These are phyloP conservation scores for Ailanthus altissimus DNA, from an alignment of 345 rosid genomes.

Conservation along the genomic window DNA sequence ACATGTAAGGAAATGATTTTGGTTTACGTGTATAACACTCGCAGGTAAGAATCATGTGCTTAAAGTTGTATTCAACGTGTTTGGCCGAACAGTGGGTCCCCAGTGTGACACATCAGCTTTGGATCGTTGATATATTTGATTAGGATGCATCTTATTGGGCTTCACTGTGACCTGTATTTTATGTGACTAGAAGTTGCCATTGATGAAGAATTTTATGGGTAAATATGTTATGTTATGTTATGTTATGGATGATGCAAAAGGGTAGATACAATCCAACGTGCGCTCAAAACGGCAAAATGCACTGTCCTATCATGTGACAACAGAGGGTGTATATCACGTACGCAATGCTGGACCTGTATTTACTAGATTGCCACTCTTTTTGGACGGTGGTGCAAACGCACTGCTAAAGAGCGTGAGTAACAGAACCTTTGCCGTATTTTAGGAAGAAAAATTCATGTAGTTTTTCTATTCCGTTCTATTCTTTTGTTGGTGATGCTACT, in stretches of 20 bases:
- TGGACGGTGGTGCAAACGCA: slow-evolving; percentile 3
- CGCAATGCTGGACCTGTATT: not conserved
- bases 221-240: not conserved
- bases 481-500: not conserved
- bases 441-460: not conserved
- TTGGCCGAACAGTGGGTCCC: not conserved
- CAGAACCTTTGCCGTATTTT: not conserved
- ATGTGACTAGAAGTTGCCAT: not conserved
- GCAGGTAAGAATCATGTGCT: not conserved
- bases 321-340: not conserved
- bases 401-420: slow-evolving; percentile 2
- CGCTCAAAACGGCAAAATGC: slow-evolving; percentile 10
- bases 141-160: not conserved
- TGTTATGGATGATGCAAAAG: not conserved
- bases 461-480: not conserved
- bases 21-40: not conserved
- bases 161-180: slow-evolving; percentile 14
- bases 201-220: not conserved
- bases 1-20: not conserved
- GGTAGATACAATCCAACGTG: slow-evolving; percentile 15
- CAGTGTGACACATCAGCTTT: not conserved
- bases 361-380: slow-evolving; percentile 10
- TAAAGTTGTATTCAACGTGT: not conserved
- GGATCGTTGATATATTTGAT: not conserved
- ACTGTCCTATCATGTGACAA: not conserved